Evolutionary conservation across 2,329 filamentous ascomycete species (phyloP).

Genomic region (Scortechinia acanthostroma): DNA sequence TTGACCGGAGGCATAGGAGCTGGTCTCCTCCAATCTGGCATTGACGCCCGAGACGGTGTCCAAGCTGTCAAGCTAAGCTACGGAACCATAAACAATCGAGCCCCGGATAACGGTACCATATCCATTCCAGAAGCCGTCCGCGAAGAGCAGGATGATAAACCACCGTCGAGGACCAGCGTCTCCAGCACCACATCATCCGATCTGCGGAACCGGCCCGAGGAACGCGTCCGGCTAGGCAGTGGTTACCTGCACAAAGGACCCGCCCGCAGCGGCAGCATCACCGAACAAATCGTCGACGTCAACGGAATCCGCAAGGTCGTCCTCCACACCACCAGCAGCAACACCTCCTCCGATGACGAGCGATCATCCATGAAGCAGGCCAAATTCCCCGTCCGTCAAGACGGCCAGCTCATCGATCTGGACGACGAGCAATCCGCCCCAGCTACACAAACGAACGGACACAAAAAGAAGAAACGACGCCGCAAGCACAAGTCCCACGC

Average conservation of each 20-base stretch:
- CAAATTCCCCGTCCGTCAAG: constrained; percentile 3
- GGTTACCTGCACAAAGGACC: constrained; percentile 31
- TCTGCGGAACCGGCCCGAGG: no score
- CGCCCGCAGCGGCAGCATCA: constrained; percentile 70
- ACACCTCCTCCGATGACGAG: constrained; percentile 32
- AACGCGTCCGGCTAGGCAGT: constrained; percentile 11
- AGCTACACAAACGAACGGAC: neutral
- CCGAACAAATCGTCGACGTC: constrained; percentile 69
- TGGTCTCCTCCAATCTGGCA: constrained; percentile 40
- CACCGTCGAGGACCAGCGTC: neutral
- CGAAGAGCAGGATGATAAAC: neutral
- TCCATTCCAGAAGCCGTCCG: neutral
- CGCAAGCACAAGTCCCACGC: neutral
- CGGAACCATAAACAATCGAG: constrained; percentile 34
- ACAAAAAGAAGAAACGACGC: neutral
- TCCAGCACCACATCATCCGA: no score
- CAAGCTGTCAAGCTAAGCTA: constrained; percentile 50
- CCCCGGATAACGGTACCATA: neutral
- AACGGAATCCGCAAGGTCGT: constrained; percentile 72
- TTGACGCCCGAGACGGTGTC: constrained; percentile 57
- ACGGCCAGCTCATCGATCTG: neutral
- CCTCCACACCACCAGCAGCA: constrained; percentile 56
- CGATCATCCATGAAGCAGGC: constrained; percentile 4
- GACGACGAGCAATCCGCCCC: neutral
- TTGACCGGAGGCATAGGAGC: constrained; percentile 41